phyloP scores from a whole-genome alignment of 192 early-diverging fungal species.

The Kickxella alabastrina region DNA sequence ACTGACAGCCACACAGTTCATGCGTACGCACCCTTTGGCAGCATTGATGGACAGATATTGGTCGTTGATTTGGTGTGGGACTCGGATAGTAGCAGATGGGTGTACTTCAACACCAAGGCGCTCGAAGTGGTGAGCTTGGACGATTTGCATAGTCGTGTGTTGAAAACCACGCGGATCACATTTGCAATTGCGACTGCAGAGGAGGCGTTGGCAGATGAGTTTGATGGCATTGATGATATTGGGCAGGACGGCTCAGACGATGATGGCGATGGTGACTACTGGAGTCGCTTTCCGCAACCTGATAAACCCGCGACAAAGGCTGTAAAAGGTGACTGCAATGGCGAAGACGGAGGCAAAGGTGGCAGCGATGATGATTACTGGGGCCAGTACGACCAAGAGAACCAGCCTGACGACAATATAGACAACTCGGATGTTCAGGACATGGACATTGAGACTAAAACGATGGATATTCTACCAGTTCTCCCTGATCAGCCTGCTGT shows the following conservation, averaged over 20 bases:
- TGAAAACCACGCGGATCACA: no score
- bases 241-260: constrained; percentile 6
- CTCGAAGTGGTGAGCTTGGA: constrained; percentile 1
- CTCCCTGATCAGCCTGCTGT: neutral
- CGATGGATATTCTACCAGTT: neutral
- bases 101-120: constrained; percentile 18
- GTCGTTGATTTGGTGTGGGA: constrained; percentile 29
- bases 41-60: neutral
- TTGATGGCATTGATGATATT: neutral
- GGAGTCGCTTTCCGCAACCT: constrained; percentile 24
- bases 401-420: constrained; percentile 2
- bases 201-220: neutral
- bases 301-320: neutral
- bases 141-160: neutral
- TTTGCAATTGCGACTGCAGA: neutral
- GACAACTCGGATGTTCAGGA: neutral
- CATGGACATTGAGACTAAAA: no score
- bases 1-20: constrained; percentile 6
- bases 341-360: neutral
- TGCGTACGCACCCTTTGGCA: constrained; percentile 28
- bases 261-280: constrained; percentile 10
- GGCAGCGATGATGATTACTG: constrained; percentile 7
- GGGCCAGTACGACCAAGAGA: neutral
- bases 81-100: constrained; percentile 8
- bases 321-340: neutral